Conservation (phyloP, 2,329 filamentous ascomycete genomes). For the Colletotrichum somersetense region DNA sequence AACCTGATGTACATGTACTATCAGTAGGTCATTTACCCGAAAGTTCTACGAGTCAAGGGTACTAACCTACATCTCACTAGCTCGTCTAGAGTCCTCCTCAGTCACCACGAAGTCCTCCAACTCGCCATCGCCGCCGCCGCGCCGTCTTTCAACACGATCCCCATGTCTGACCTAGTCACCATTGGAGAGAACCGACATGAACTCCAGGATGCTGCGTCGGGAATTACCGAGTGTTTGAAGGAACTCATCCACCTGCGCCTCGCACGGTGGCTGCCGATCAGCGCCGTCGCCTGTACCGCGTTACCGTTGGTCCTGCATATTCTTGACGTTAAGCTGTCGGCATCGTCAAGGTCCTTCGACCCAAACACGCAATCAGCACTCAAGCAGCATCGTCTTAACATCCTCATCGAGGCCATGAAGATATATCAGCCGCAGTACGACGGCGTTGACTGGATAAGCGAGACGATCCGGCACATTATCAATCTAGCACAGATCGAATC, state of each 20-base stretch:
- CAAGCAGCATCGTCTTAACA: constrained; percentile 59
- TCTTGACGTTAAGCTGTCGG: constrained; percentile 52
- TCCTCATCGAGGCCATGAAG: constrained; percentile 61
- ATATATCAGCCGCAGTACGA: constrained; percentile 61
- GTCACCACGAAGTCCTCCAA: constrained; percentile 61
- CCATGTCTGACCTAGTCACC: constrained; percentile 50
- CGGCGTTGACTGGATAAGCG: constrained; percentile 59
- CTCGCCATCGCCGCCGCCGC: constrained; percentile 56
- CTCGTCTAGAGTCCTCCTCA: constrained; percentile 58
- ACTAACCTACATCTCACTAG: constrained; percentile 46
- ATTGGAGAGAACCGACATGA: constrained; percentile 58
- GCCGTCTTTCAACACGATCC: constrained; percentile 48
- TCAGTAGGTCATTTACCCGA: constrained; percentile 53
- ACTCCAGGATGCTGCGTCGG: constrained; percentile 58
- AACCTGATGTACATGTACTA: constrained; percentile 66
- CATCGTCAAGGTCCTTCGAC: constrained; percentile 43
- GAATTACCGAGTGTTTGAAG: constrained; percentile 60
- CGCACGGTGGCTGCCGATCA: constrained; percentile 61
- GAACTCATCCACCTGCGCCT: constrained; percentile 60
- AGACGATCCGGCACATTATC: constrained; percentile 58
- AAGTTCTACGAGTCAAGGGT: too few species aligned
- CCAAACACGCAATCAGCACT: constrained; percentile 52
- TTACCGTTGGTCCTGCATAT: constrained; percentile 52
- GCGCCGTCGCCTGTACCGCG: constrained; percentile 54
- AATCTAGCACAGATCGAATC: constrained; percentile 52